A percentile compares a stretch with the other conserved stretches of the same genome.
Evolutionary conservation across 2,329 filamentous ascomycete genomes (phyloP).

Genomic region (Fusarium compactum): DNA sequence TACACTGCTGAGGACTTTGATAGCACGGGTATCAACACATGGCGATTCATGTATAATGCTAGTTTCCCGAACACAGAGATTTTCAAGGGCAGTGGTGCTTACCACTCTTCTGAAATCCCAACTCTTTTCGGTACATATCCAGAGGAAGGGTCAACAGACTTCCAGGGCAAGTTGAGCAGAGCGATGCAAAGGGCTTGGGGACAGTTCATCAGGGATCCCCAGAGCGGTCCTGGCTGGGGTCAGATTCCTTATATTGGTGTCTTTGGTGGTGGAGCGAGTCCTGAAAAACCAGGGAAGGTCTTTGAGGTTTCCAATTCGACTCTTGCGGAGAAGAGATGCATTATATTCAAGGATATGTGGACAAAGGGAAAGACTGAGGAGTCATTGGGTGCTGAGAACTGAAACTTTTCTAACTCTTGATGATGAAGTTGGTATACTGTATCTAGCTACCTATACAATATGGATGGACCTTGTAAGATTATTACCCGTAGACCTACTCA

Average conservation of each 20-base stretch:
- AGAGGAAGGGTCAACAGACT: conserved; percentile 27
- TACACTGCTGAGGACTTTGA: conserved; percentile 50
- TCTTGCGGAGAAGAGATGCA: conserved; percentile 27
- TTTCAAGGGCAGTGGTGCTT: conserved; percentile 55
- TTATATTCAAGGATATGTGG: conserved; percentile 1
- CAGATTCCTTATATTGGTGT: conserved; percentile 39
- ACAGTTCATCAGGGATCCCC: conserved; percentile 46
- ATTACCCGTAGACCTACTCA: too few relatives aligned
- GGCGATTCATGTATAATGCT: conserved; percentile 61
- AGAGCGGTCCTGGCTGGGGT: conserved; percentile 44
- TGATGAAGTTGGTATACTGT: background rate
- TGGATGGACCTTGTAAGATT: too few relatives aligned
- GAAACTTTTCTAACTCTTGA: background rate
- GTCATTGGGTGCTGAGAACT: background rate
- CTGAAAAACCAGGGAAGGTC: background rate
- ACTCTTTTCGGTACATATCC: conserved; percentile 57
- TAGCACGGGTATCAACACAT: conserved; percentile 53
- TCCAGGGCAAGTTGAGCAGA: conserved; percentile 35
- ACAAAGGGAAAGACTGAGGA: conserved; percentile 1
- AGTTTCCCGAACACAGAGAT: conserved; percentile 61
- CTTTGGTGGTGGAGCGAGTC: conserved; percentile 42
- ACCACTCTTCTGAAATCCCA: conserved; percentile 60
- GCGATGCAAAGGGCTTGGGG: conserved; percentile 49
- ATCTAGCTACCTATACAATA: too few relatives aligned
- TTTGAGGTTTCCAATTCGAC: conserved; percentile 6